Base-by-base conservation (phyloP, 768 basidiomycete genomes). In the Naematelia encephala region DNA sequence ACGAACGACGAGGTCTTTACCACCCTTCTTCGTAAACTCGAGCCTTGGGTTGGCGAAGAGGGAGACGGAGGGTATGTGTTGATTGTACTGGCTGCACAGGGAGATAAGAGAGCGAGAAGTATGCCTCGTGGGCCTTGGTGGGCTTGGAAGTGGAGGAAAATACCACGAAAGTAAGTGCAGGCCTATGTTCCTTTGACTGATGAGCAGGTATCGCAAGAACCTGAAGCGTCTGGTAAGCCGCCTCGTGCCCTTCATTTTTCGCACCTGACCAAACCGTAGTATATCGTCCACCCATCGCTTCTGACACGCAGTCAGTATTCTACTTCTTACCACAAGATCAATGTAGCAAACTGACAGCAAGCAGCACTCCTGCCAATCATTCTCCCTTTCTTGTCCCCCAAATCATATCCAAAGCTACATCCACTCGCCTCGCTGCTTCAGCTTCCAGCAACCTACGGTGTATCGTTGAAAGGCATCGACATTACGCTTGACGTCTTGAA, bases 351-450 rank as follows among this genome's bases (percentile, higher is more conserved):
- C 51, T 57, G 39, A 61, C 47, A 13, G 46, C 25, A 23, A 0
- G 22, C 30, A 71, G 67, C 64, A 5, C 48, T 69, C 5, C 42
- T 69, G 2, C 57, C 66, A 1, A 45, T 70, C 44, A 34, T 73
- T 25, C 44, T 66, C 1, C 71, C 71, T 1, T 64, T 73, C 39
- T 25, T 73, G 2, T 73, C 71, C 2, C 71, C 71, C 0, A 67
- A 67, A 55, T 59, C 71, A 19, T 68, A 68, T 27, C 26, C 61
- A 45, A 73, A 73, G 51, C 51, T 73, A n/a, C 64, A 68, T 19
- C 60, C 62, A 22, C n/a, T 63, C 8, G 49, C 57, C 4, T 69
- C 66, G 13, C 42, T 73, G 8, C 29, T 64, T 25, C 44, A 45
- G 25, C 61, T 73, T 1, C 22, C 54, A 19, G 47, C 54, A 4